These are phyloP conservation scores for Rhynchosporium agropyri DNA, from an alignment of 2,329 filamentous ascomycete genomes.

Conservation along the genomic window DNA sequence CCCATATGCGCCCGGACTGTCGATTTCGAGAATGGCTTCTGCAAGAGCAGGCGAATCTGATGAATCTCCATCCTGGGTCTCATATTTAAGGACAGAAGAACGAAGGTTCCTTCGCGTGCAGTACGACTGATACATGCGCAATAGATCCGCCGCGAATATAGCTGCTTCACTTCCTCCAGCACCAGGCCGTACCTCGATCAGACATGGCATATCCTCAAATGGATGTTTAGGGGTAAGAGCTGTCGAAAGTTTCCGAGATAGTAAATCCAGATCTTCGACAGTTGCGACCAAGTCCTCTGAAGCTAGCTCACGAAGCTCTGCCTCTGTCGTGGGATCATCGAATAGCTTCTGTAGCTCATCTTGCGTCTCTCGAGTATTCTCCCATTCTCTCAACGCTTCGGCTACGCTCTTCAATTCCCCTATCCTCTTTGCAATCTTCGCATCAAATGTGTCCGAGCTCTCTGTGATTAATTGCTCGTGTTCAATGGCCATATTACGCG, in stretches of 20 bases:
- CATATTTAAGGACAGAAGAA: constrained; percentile 75
- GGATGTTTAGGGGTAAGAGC: constrained; percentile 85
- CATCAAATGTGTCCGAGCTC: constrained; percentile 58
- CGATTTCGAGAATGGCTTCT: constrained; percentile 86
- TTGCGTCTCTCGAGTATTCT: constrained; percentile 55
- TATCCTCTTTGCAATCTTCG: constrained; percentile 58
- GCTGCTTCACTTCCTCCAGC: constrained; percentile 90
- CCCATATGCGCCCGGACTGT: constrained; percentile 76
- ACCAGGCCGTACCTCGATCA: constrained; percentile 89
- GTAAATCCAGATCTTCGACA: constrained; percentile 58
- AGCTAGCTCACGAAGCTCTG: constrained; percentile 77
- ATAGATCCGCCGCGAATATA: constrained; percentile 83
- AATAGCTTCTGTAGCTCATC: constrained; percentile 57
- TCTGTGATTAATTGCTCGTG: constrained; percentile 56
- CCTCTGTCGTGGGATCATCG: constrained; percentile 49
- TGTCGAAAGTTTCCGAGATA: constrained; percentile 70
- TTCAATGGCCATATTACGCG: constrained; percentile 59
- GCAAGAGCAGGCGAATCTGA: constrained; percentile 69
- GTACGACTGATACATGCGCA: constrained; percentile 86
- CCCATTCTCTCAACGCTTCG: constrained; percentile 60
- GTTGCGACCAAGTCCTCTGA: constrained; percentile 79
- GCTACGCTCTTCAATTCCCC: constrained; percentile 64
- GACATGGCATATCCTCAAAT: constrained; percentile 85
- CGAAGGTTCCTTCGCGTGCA: constrained; percentile 71
- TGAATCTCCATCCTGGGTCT: constrained; percentile 67